Base-by-base conservation (phyloP, 1,284 basidiomycete species). In the Marasmius tenuissimus region DNA sequence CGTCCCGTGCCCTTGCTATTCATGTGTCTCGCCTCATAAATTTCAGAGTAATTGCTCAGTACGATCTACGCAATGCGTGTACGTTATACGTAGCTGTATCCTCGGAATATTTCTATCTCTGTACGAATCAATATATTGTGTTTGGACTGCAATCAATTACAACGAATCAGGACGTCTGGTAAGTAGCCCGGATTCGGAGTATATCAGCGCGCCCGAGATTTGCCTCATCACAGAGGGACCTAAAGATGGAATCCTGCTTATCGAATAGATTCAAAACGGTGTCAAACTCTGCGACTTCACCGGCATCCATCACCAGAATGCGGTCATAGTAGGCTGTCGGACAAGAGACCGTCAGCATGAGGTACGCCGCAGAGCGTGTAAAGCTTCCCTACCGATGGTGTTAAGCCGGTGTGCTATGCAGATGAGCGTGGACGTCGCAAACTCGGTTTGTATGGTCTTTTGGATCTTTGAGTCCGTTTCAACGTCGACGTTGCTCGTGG, bases 401-500 rank as follows among this genome's bases (percentile, higher is more conserved):
- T 91, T 88, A 52, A 93, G 74, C 10, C 92, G 81, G 73, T 91
- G 89, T 2, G 91, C 91, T 58, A 93, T 91, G 68, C 89, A 91
- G 34, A 93, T 73, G 63, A 93, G 75, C 0, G 86, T 88, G 20
- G 81, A 82, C 1, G 76, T 66, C 1, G 83, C 77, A 68, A 93
- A 92, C 67, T 91, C 89, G 35, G 82, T 81, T 67, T 87, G 85
- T 61, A 94, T 92, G 0, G 91, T 92, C 27, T 79, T 78, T 66
- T 92, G 91, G 47, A 94, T 78, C 73, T 88, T 89, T 2, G 88
- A 82, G 71, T 94, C 92, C 34, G 89, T 93, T 68, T 92, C 91
- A 33, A 90, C 85, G 66, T 96, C 93, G 18, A 94, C 90, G 54
- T 83, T 91, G n/a, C 90, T 91, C 0, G 92, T 94, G 0, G 92